These are phyloP conservation scores for Suhomyces wounanorum DNA, from an alignment of 1,139 yeast genomes.

Conservation along the genomic window DNA sequence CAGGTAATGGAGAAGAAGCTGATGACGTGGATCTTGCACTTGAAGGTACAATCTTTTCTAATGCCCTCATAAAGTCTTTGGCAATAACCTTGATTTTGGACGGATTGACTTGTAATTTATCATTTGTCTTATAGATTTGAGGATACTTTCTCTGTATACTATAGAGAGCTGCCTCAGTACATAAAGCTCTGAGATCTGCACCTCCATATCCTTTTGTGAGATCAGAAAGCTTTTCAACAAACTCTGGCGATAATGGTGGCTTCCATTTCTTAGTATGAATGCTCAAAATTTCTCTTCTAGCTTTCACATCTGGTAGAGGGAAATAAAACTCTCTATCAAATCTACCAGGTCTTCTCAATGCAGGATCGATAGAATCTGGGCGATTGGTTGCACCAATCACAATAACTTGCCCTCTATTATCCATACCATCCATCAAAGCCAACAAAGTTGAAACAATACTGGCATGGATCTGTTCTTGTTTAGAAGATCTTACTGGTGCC, in stretches of 20 bases:
- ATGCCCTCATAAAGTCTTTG: constrained; percentile 81
- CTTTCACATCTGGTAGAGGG: constrained; percentile 83
- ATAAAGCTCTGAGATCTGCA: constrained; percentile 91
- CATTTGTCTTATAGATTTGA: constrained; percentile 79
- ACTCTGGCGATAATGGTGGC: constrained; percentile 62
- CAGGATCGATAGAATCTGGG: constrained; percentile 98
- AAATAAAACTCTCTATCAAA: constrained; percentile 96
- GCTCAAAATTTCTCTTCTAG: constrained; percentile 73
- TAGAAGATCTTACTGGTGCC: constrained; percentile 96
- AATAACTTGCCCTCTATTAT: constrained; percentile 91
- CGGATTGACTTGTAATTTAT: constrained; percentile 75
- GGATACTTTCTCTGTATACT: constrained; percentile 93
- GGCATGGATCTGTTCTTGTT: constrained; percentile 97
- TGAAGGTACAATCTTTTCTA: constrained; percentile 88
- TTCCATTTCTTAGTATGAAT: constrained; percentile 92
- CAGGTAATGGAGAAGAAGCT: constrained; percentile 79
- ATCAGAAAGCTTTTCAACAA: constrained; percentile 68
- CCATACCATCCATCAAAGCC: constrained; percentile 99
- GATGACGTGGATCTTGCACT: constrained; percentile 83
- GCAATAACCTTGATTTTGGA: constrained; percentile 73
- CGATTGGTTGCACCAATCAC: constrained; percentile 98
- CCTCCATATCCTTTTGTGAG: constrained; percentile 97
- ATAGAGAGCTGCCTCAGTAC: constrained; percentile 93
- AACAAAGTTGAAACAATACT: constrained; percentile 91
- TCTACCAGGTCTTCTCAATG: constrained; percentile 94